Evolutionary conservation across 106 monocot species (phyloP).

Genomic region (Allium sativum): DNA sequence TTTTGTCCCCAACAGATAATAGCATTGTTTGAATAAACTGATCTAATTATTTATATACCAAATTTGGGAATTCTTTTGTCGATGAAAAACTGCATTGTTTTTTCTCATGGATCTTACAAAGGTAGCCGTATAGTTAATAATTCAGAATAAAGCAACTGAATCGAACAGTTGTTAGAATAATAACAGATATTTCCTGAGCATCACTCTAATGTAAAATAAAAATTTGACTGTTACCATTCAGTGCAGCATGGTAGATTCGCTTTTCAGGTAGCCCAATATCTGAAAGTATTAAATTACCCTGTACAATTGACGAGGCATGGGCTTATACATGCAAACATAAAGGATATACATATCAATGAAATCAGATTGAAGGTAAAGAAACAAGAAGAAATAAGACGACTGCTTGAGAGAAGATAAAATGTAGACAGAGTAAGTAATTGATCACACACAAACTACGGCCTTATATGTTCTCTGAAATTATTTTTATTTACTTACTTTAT

Average conservation of each 20-base stretch:
- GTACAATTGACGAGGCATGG: conserved; percentile 2
- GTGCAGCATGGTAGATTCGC: conserved; percentile 55
- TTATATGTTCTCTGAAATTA: neutral
- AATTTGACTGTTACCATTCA: conserved; percentile 59
- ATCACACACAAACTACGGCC: neutral
- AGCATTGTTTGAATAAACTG: neutral
- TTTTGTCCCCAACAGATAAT: too few relatives aligned
- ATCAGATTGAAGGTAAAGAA: neutral
- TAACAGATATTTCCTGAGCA: conserved; percentile 20
- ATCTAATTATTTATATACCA: neutral
- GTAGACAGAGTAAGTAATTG: neutral
- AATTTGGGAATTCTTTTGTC: neutral
- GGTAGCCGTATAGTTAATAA: conserved; percentile 8
- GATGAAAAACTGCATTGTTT: neutral
- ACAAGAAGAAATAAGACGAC: neutral
- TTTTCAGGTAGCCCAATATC: conserved; percentile 71
- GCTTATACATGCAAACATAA: neutral
- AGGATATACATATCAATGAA: neutral
- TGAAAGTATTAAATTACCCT: conserved; percentile 65
- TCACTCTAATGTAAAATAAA: conserved; percentile 66
- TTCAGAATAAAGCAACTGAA: neutral
- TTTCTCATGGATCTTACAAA: conserved; percentile 5
- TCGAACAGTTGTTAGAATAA: neutral
- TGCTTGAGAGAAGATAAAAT: neutral
- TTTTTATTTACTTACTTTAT: too few relatives aligned